These are phyloP conservation scores for Corylus avellana DNA, from an alignment of 306 rosid genomes.

Conservation along the genomic window DNA sequence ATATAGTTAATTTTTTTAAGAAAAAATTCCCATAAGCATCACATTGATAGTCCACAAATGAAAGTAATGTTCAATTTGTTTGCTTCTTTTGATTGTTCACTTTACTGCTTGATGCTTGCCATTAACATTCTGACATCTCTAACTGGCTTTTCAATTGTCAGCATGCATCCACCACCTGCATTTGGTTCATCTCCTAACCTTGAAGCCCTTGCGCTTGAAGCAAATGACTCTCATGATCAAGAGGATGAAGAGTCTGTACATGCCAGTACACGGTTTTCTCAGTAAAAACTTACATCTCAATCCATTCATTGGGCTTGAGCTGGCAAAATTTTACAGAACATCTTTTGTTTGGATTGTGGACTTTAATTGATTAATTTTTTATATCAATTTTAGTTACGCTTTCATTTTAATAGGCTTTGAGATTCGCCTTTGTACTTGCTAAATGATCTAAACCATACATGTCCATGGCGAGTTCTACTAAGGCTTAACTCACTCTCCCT, in stretches of 20 bases:
- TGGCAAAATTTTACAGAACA: constrained; percentile 21
- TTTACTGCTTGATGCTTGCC: constrained; percentile 14
- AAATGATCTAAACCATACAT: neutral
- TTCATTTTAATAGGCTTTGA: neutral
- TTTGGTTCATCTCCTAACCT: constrained; percentile 99
- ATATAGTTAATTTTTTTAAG: neutral
- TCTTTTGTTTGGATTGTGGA: constrained; percentile 3
- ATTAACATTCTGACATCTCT: constrained; percentile 28
- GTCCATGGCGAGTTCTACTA: constrained; percentile 6
- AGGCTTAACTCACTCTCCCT: neutral
- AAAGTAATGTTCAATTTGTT: constrained; percentile 3
- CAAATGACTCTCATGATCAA: constrained; percentile 44
- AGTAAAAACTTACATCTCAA: constrained; percentile 46
- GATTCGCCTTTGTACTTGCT: neutral
- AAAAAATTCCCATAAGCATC: constrained; percentile 25
- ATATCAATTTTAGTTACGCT: neutral
- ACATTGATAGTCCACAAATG: constrained; percentile 2
- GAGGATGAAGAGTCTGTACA: constrained; percentile 73
- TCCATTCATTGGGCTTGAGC: constrained; percentile 8
- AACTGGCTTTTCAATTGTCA: constrained; percentile 35
- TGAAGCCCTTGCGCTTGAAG: constrained; percentile 90
- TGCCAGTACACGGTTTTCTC: constrained; percentile 49
- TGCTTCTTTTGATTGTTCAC: constrained; percentile 7
- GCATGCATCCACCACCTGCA: constrained; percentile 97
- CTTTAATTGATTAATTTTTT: neutral